Percentiles rank a stretch among this genome's conserved stretches.
These are phyloP conservation scores for Radiomyces spectabilis DNA, from an alignment of 192 early-diverging fungal species.

Conservation along the genomic window DNA sequence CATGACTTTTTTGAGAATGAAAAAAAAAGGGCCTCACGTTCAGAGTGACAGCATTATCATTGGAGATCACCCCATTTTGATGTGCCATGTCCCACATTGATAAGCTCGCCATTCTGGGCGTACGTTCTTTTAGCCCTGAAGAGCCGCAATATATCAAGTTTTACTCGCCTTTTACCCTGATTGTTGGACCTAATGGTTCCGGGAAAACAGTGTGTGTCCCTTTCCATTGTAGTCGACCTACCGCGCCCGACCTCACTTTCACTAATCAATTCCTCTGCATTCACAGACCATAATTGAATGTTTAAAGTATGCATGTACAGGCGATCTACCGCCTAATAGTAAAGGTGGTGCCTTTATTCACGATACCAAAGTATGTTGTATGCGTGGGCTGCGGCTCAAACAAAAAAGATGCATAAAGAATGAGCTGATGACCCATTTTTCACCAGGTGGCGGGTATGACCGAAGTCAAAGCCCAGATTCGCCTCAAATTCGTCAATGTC, in stretches of 20 bases:
- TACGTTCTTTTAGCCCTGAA: constrained; percentile 88
- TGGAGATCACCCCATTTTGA: neutral
- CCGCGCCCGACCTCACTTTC: no score
- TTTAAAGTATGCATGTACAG: constrained; percentile 92
- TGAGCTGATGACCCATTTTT: neutral
- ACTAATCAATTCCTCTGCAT: no score
- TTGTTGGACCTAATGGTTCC: constrained; percentile 92
- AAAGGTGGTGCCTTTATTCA: constrained; percentile 88
- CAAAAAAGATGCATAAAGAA: neutral
- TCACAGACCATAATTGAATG: constrained; percentile 97
- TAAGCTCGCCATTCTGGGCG: constrained; percentile 73
- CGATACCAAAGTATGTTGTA: constrained; percentile 90
- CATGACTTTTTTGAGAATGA: no score
- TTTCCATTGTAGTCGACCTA: constrained; percentile 21
- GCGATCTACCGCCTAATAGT: constrained; percentile 81
- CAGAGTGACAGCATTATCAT: neutral
- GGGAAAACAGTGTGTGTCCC: constrained; percentile 74
- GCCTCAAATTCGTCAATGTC: constrained; percentile 77
- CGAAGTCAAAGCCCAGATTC: constrained; percentile 88
- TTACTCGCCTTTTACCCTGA: constrained; percentile 86
- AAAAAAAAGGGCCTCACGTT: neutral
- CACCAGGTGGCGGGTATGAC: constrained; percentile 57
- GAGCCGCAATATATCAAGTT: constrained; percentile 71
- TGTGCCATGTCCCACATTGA: constrained; percentile 51
- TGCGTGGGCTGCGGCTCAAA: no score